Base-by-base conservation (phyloP, 1,284 basidiomycete genomes). In the Cutaneotrichosporon cutaneum region DNA sequence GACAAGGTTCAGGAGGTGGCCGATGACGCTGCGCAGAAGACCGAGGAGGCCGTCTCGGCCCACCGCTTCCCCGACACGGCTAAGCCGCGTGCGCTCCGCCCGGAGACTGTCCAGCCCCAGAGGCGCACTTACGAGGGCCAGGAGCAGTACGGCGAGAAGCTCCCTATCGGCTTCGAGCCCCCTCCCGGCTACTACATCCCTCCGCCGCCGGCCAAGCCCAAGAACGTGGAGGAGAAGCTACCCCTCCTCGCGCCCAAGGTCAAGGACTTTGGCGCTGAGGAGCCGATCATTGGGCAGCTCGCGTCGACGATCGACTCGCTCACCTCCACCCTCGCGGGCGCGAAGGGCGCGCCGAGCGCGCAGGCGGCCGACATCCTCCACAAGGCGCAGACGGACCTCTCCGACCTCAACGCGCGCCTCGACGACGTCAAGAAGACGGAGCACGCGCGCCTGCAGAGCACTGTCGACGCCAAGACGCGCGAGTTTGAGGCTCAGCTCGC, bases 221-320 rank as follows among this genome's bases (percentile, higher is more conserved):
- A 72, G 52, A 27, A 52, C n/a, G 58, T 61, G 13, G 69, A 65
- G 42, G 66, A 61, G 63, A 61, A 65, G 65, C 83, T 95, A 13
- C 92, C 94, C 45, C 85, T 90, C 50, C 83, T 98, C 64, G 88
- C 91, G 0, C 91, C 94, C 5, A 84, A 86, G 39, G 86, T 99
- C 60, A 85, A 87, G 59, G 87, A 88, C 59, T 83, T 94, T 56
- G 84, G 83, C 48, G 88, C 88, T 7, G 90, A 95, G 69, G 84
- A 85, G 74, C 94, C 95, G 18, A 88, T 97, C 72, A 89, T 99
- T 65, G 84, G 88, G 1, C 92, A 97, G 77, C 87, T 99, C 18
- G 95, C 94, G 4, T 85, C 87, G 14, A 95, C 93, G 48, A 98
- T 99, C 71, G 95, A 98, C 81, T 87, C 89, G 74, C 88, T 99